Evolutionary conservation across 2,329 filamentous ascomycete species (phyloP), one percentile per base, ranked within the genome.

Genomic region (Piedraia hortae): DNA sequence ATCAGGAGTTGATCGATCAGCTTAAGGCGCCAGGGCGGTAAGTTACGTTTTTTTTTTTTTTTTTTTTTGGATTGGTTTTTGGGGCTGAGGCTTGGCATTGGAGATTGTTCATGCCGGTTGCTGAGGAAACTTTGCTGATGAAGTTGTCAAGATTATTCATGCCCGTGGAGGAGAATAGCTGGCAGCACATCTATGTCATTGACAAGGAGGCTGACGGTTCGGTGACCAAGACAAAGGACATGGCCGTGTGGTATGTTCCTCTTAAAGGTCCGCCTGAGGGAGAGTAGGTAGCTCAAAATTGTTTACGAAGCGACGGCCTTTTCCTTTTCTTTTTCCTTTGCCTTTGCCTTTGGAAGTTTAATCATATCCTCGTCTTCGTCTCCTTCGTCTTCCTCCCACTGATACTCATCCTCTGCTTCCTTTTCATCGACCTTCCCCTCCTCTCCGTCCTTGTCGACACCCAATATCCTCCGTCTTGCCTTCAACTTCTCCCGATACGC

Each of bases 401-500:
- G n/a, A n/a, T n/a, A n/a, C n/a, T n/a, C n/a, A n/a, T n/a, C n/a
- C n/a, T n/a, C n/a, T n/a, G n/a, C n/a, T n/a, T n/a, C n/a, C n/a
- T n/a, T n/a, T n/a, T n/a, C n/a, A n/a, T n/a, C n/a, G n/a, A n/a
- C n/a, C n/a, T n/a, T n/a, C n/a, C n/a, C n/a, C n/a, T n/a, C n/a
- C n/a, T n/a, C n/a, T n/a, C n/a, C n/a, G n/a, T n/a, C n/a, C n/a
- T n/a, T n/a, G n/a, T n/a, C n/a, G n/a, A n/a, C n/a, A n/a, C 66
- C 67, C 25, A 74, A 41, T 24, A 73, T 61, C 34, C 56, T 57
- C 44, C 68, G 65, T 42, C 77, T 62, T 28, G 62, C 63, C 26
- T 73, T 65, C 38, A 93, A 64, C 48, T 73, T 78, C 22, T 61
- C 64, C 25, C 93, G 55, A 54, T 89, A 93, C 30, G 85, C 69